phyloP scores from a whole-genome alignment of 148 eudicot genomes.

The Cornus florida region DNA sequence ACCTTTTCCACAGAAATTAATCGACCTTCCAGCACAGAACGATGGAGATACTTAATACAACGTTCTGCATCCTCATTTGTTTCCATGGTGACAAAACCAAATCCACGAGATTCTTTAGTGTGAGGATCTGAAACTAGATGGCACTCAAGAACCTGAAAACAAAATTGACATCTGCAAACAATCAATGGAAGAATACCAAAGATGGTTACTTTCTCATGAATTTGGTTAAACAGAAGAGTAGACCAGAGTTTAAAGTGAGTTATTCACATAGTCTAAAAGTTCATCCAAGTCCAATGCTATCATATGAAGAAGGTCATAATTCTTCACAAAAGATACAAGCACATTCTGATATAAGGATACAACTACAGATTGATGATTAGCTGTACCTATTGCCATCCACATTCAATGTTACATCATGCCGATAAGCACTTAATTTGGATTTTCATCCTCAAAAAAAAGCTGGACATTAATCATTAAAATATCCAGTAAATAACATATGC shows the following conservation, averaged over 20 bases:
- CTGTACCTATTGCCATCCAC: not conserved
- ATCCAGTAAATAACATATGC: not conserved
- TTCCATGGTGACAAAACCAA: constrained; percentile 74
- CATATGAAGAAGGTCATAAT: not conserved
- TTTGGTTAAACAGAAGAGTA: not conserved
- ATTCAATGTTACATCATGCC: not conserved
- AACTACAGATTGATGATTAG: not conserved
- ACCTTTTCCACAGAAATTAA: constrained; percentile 72
- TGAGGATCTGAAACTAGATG: constrained; percentile 73
- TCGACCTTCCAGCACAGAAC: constrained; percentile 78
- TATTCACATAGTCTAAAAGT: not conserved
- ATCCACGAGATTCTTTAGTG: constrained; percentile 73
- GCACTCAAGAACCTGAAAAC: constrained; percentile 57
- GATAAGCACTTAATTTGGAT: not conserved
- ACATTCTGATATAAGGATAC: not conserved
- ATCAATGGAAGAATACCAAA: not conserved
- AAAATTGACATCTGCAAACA: constrained; percentile 5
- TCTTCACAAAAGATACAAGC: not conserved
- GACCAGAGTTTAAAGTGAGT: not conserved
- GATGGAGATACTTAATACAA: constrained; percentile 70
- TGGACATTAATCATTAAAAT: no score
- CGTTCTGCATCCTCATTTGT: constrained; percentile 59
- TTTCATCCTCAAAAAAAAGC: no score
- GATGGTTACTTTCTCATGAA: not conserved
- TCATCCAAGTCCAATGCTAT: not conserved